Conservation (phyloP, 257 asterid species). For the Salvia rosmarinus region DNA sequence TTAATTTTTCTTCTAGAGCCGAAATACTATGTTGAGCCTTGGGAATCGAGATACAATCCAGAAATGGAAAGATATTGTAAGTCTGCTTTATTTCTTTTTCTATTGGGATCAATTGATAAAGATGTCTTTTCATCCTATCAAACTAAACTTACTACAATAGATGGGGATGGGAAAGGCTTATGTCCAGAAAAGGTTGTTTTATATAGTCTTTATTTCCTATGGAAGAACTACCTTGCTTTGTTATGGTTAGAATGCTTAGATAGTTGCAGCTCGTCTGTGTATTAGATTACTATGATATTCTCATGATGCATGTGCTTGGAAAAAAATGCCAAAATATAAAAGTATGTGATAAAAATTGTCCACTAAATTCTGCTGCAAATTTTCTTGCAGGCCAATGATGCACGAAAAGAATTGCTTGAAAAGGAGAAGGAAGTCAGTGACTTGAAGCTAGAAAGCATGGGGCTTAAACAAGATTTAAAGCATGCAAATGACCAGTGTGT, state of each 20-base stretch:
- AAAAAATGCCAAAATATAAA: constrained; percentile 23
- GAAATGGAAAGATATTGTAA: constrained; percentile 97
- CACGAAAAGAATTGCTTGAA: constrained; percentile 86
- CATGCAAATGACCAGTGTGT: constrained; percentile 90
- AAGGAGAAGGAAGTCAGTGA: constrained; percentile 77
- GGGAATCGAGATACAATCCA: constrained; percentile 94
- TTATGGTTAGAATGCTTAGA: not conserved
- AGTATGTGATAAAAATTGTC: constrained; percentile 16
- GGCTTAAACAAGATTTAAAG: constrained; percentile 67
- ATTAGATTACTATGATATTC: constrained; percentile 14
- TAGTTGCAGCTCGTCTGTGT: constrained; percentile 14
- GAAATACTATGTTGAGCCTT: constrained; percentile 81
- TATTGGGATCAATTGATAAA: constrained; percentile 13
- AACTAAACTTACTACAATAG: constrained; percentile 6
- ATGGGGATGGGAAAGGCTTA: constrained; percentile 14
- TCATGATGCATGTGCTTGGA: constrained; percentile 24
- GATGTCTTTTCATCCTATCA: constrained; percentile 7
- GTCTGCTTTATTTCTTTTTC: constrained; percentile 41
- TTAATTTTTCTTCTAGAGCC: constrained; percentile 92
- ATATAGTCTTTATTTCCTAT: constrained; percentile 11
- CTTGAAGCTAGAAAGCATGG: constrained; percentile 71
- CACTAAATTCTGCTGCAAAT: constrained; percentile 34
- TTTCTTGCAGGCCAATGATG: constrained; percentile 85
- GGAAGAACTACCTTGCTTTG: constrained; percentile 24
- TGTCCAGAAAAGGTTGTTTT: constrained; percentile 22